Evolutionary conservation across 352 stramenopile species (phyloP), one percentile per base, ranked within the genome.

Genomic region (Phytophthora fragariaefolia): DNA sequence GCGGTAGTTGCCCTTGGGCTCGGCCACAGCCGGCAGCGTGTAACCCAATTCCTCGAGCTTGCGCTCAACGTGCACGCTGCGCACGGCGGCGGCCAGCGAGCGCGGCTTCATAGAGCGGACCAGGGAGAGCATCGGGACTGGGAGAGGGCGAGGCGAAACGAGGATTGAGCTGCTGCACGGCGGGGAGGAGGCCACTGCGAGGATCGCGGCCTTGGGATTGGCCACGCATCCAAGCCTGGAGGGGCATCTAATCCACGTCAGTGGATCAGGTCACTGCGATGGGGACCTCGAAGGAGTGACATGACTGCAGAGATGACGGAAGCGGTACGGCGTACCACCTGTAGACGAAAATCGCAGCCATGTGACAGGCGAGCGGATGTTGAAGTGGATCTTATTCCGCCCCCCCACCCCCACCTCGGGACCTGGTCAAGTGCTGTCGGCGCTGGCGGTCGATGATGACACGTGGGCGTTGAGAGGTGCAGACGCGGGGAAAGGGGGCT

Each of bases 1-100:
- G 69, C 89, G 86, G 78, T 98, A 98, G 74, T 96, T 97, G 62
- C 91, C 92, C 80, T 98, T 97, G 58, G 92, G 90, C 56, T 86
- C 72, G 32, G 87, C 86, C 43, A 95, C 83, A 4, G 81, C 74
- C 27, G 91, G 92, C 42, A 98, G 82, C 57, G 65, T 76, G 71
- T 96, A 92, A 58, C 92, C 91, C 48, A 97, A 72, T 59, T 96
- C 77, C 73, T 93, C 77, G 42, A 98, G 74, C 51, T 89, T 87
- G 65, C 79, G 76, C 65, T 97, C 84, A 22, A 91, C 88, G 74
- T 96, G 89, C 59, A 96, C 87, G 70, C 55, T 68, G 66, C 89
- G 88, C 55, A 71, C 66, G 30, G 71, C 69, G 42, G 50, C 66
- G 15, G 61, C 61, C 27, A 79, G 46, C 17, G 46, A 45, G 49